Base-by-base conservation (phyloP, 1,139 yeast species). In the Scheffersomyces illinoinensis region DNA sequence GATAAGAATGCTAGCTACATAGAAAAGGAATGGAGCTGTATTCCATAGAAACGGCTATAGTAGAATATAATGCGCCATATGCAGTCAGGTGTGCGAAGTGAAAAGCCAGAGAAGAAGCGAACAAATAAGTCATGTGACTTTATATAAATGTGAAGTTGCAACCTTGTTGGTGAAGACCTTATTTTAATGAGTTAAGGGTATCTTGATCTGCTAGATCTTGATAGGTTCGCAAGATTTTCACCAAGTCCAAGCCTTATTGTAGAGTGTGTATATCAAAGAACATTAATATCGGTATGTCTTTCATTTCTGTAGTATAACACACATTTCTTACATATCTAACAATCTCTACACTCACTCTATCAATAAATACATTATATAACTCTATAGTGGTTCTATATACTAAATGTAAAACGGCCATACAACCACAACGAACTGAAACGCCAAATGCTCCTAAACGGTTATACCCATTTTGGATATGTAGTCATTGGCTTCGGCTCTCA, bases 381-480 rank as follows among this genome's bases (percentile, higher is more conserved):
- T 33, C 43, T 33, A 33, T 33, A 14, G 14, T 33, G 17, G 43
- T 33, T 33, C 43, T 33, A 33, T 33, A 33, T 33, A 33, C 12
- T 17, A 33, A 33, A 33, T 12, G 17, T 33, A 33, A 33, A 33
- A 33, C 43, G 14, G 43, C 10, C 17, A 33, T 12, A 10, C 43
- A 33, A 8, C 43, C 17, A 33, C 43, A 33, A 33, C 17, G 43
- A 33, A 33, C 43, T 12, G 43, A 33, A 33, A 33, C 43, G 43
- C 43, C 33, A 24, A 33, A 5, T 12, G 4, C 8, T 33, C 17
- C 43, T 33, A 33, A 14, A 12, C 43, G 17, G 43, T 33, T 57
- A 78, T 73, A 68, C 83, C 90, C 86, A 87, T 87, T 60, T 85
- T 82, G 61, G 87, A 85, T 68, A 89, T 85, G 71, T 81, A 88